Percentiles rank a stretch among this genome's conserved stretches.
phyloP scores from a whole-genome alignment of 164 flowering plant species.

The Vitis cinerea region DNA sequence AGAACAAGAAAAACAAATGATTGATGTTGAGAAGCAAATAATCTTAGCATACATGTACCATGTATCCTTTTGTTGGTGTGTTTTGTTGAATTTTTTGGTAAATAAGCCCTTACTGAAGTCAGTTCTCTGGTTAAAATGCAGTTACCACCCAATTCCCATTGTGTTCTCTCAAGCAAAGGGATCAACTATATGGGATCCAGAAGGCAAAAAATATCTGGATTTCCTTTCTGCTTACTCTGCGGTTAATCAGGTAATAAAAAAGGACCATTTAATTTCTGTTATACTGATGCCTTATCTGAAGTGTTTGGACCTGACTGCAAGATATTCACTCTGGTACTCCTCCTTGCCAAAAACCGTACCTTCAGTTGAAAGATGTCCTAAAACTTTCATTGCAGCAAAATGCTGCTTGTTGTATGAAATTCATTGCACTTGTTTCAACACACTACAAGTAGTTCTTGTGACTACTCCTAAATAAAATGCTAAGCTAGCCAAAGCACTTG shows the following conservation, averaged over 20 bases:
- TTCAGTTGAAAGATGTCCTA: too few species aligned
- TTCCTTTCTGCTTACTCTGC: conserved; percentile 97
- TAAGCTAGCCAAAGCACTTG: background rate
- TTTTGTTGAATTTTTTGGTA: background rate
- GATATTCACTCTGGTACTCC: background rate
- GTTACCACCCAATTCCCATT: conserved; percentile 93
- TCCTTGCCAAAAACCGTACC: too few species aligned
- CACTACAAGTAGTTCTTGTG: background rate
- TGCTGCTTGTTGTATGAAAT: background rate
- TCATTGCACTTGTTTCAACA: background rate
- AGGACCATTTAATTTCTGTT: background rate
- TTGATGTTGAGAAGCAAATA: background rate
- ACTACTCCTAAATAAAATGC: background rate
- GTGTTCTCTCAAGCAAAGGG: conserved; percentile 95
- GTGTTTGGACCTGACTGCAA: background rate
- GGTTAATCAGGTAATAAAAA: conserved; percentile 74
- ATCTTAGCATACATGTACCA: background rate
- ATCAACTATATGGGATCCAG: conserved; percentile 92
- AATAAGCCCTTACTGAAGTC: background rate
- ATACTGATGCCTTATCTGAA: background rate
- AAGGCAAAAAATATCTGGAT: conserved; percentile 87
- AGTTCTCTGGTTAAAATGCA: conserved; percentile 31
- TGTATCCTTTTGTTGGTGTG: background rate
- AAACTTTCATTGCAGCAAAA: background rate
- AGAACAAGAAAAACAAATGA: background rate